These are phyloP conservation scores for Cytospora leucostoma DNA, from an alignment of 2,329 filamentous ascomycete species.

Conservation along the genomic window DNA sequence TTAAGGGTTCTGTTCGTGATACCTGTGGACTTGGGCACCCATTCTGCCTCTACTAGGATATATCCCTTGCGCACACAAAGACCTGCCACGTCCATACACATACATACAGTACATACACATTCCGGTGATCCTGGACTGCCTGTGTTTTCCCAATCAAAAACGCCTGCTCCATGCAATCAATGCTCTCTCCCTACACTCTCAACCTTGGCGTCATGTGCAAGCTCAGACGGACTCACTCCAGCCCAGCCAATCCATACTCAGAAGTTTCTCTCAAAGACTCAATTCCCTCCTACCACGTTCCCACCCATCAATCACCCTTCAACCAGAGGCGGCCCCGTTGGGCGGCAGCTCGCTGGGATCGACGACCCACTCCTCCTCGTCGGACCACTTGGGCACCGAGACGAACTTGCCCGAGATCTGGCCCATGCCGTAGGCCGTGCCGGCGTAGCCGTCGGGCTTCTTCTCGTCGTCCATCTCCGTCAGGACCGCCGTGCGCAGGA, in stretches of 20 bases:
- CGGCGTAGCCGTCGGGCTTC: constrained; percentile 44
- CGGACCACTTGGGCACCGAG: constrained; percentile 58
- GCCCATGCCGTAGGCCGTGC: constrained; percentile 62
- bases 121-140: not conserved
- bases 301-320: not conserved
- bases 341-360: constrained; percentile 38
- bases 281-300: too few relatives aligned
- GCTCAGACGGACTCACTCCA: too few relatives aligned
- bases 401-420: constrained; percentile 64
- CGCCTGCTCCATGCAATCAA: constrained; percentile 23
- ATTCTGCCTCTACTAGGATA: not conserved
- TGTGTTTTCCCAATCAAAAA: constrained; percentile 8
- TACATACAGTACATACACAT: constrained; percentile 2
- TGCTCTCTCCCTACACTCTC: not conserved
- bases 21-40: not conserved
- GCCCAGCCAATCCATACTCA: too few relatives aligned
- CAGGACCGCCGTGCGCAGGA: constrained; percentile 60
- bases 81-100: not conserved
- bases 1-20: not conserved
- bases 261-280: too few relatives aligned
- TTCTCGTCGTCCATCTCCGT: constrained; percentile 60
- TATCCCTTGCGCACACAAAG: not conserved
- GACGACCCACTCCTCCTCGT: constrained; percentile 58
- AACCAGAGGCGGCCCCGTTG: constrained; percentile 21
- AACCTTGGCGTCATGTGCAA: not conserved